Percentiles rank a stretch among this genome's conserved stretches.
Conservation (phyloP, 139 green algal genomes). For the Diplosphaera chodatii region DNA sequence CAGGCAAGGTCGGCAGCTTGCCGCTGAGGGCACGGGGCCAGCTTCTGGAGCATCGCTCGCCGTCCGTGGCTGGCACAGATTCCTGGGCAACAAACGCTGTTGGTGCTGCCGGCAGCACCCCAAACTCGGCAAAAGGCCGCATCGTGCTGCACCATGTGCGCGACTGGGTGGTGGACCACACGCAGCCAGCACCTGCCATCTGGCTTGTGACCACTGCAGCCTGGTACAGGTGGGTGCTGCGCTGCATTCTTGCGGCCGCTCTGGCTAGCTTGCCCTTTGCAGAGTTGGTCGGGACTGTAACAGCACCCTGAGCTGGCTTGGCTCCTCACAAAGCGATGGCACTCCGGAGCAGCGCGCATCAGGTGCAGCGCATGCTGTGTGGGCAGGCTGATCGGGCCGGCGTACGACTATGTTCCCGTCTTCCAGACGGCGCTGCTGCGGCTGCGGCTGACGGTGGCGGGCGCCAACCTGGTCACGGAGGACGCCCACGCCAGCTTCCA, state of each 20-base stretch:
- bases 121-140: neutral
- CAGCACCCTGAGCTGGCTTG: too few species aligned
- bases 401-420: neutral
- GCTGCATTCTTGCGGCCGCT: neutral
- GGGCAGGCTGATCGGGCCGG: neutral
- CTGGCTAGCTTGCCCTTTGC: too few species aligned
- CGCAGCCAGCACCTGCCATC: neutral
- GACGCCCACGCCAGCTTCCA: neutral
- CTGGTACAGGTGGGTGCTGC: constrained; percentile 17
- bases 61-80: too few species aligned
- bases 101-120: too few species aligned
- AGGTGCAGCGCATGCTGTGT: too few species aligned
- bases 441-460: neutral
- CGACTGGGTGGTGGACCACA: constrained; percentile 21
- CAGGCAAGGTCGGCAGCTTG: constrained; percentile 9
- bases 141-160: constrained; percentile 5
- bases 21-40: constrained; percentile 5
- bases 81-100: too few species aligned
- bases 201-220: constrained; percentile 15
- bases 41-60: constrained; percentile 12
- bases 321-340: too few species aligned
- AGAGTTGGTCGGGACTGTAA: too few species aligned
- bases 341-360: too few species aligned
- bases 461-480: neutral
- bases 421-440: neutral